Percentiles rank a stretch among this genome's conserved stretches.
Conservation (phyloP, 352 stramenopile genomes). For the Phytophthora nicotianae region DNA sequence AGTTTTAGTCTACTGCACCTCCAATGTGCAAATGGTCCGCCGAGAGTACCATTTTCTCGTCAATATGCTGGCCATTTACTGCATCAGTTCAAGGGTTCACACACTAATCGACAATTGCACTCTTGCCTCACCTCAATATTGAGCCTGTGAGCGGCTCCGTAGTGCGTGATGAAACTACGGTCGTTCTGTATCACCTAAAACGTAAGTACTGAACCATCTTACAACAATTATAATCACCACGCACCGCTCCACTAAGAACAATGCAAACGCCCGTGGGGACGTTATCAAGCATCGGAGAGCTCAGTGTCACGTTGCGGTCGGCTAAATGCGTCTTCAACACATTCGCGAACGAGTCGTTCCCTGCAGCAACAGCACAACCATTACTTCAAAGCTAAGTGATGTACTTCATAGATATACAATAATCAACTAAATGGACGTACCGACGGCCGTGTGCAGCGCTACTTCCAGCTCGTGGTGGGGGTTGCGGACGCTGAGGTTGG, state of each 20-base stretch:
- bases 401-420: background rate
- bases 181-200: slow-evolving; percentile 45
- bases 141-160: slow-evolving; percentile 69
- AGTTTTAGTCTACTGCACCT: slow-evolving; percentile 30
- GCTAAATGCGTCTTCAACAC: slow-evolving; percentile 56
- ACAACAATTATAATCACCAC: slow-evolving; percentile 1
- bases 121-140: slow-evolving; percentile 49
- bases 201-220: background rate
- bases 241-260: slow-evolving; percentile 68
- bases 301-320: slow-evolving; percentile 42
- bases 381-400: background rate
- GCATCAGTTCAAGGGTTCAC: background rate
- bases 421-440: slow-evolving; percentile 16
- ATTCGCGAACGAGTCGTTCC: slow-evolving; percentile 48
- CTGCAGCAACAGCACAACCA: slow-evolving; percentile 23
- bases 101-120: background rate
- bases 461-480: slow-evolving; percentile 39
- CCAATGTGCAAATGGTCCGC: slow-evolving; percentile 80
- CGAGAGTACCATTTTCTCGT: slow-evolving; percentile 57
- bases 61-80: slow-evolving; percentile 52
- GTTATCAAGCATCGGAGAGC: slow-evolving; percentile 43
- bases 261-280: slow-evolving; percentile 80
- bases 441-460: slow-evolving; percentile 65
- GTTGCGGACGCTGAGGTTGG: slow-evolving; percentile 48
- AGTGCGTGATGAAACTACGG: slow-evolving; percentile 85